A percentile compares a stretch with the other conserved stretches of the same genome.
Conservation (phyloP, 129 eudicot species). For the Flaveria bidentis region DNA sequence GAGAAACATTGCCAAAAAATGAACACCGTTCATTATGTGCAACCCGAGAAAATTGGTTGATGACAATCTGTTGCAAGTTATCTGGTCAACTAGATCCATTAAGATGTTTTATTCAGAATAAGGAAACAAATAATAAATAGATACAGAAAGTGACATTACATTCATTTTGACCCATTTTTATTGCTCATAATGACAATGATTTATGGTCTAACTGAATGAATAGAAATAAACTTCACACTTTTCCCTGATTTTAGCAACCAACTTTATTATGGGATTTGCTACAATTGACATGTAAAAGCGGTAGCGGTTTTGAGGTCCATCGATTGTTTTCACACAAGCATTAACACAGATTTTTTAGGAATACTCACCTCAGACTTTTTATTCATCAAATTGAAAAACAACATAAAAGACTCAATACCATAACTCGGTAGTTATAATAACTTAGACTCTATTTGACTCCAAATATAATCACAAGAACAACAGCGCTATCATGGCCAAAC, state of each 20-base stretch:
- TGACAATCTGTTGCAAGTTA: constrained; percentile 88
- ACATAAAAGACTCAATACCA: too few species aligned
- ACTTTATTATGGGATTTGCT: background rate
- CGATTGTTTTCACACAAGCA: too few species aligned
- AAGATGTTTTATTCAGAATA: constrained; percentile 23
- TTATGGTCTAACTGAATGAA: background rate
- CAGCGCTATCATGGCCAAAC: too few species aligned
- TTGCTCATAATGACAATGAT: background rate
- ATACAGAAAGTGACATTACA: background rate
- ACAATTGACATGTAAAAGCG: background rate
- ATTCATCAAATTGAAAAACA: too few species aligned
- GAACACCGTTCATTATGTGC: constrained; percentile 68
- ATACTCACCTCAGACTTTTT: too few species aligned
- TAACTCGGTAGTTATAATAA: too few species aligned
- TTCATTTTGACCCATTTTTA: constrained; percentile 16
- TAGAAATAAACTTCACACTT: background rate
- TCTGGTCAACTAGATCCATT: constrained; percentile 60
- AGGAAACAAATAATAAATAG: background rate
- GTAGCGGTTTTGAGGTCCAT: background rate
- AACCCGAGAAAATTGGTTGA: constrained; percentile 88
- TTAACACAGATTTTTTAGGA: too few species aligned
- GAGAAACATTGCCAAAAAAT: constrained; percentile 79
- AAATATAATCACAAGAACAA: too few species aligned
- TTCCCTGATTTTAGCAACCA: background rate
- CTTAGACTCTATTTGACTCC: too few species aligned